Conservation (phyloP, 345 rosid species). For the Rhodamnia rubescens region DNA sequence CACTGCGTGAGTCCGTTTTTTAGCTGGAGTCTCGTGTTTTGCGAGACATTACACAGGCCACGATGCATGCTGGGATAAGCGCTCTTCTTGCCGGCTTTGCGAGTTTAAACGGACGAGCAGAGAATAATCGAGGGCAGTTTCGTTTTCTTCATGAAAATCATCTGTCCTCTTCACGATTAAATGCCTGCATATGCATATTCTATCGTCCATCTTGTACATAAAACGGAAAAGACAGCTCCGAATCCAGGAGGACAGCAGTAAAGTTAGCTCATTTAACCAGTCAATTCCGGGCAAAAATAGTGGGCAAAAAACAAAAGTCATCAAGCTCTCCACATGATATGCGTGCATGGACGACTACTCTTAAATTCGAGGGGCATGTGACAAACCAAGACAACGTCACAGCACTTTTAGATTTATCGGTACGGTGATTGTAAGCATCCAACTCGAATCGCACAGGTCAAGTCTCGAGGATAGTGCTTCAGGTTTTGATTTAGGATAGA, state of each 20-base stretch:
- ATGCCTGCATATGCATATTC: background rate
- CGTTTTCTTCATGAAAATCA: background rate
- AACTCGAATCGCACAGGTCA: background rate
- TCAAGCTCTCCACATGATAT: background rate
- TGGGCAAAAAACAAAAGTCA: background rate
- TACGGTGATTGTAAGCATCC: background rate
- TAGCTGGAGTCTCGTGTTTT: background rate
- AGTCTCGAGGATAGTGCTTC: background rate
- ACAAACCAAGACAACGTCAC: background rate
- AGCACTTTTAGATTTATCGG: too few species aligned
- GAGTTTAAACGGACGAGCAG: background rate
- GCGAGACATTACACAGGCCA: background rate
- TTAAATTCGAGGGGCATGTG: background rate
- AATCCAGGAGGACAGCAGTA: background rate
- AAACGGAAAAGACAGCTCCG: background rate
- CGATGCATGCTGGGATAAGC: background rate
- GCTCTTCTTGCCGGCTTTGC: background rate
- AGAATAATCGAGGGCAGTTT: background rate
- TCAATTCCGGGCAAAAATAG: background rate
- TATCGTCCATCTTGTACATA: background rate
- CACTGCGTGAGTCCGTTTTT: background rate
- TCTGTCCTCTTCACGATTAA: background rate
- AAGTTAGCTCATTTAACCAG: background rate
- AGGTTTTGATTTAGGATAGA: background rate
- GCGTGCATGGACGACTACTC: background rate